These are phyloP conservation scores for Kwoniella europaea DNA, from an alignment of 768 basidiomycete genomes.

Conservation along the genomic window DNA sequence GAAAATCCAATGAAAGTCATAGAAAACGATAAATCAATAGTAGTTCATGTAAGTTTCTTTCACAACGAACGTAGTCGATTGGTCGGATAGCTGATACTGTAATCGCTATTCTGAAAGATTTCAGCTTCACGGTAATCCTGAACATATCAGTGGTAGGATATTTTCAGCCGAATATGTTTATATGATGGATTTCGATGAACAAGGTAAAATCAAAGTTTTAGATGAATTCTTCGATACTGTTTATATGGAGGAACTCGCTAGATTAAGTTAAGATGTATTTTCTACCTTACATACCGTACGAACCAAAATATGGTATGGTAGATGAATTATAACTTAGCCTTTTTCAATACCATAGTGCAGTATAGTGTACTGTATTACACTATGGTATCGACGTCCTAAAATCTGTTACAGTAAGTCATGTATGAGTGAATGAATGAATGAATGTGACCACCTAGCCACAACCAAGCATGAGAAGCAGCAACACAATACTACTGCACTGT, in stretches of 20 bases:
- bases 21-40: neutral
- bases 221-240: conserved; percentile 6
- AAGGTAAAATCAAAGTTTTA: neutral
- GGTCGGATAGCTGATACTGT: neutral
- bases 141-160: neutral
- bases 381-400: no score
- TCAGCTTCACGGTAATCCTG: neutral
- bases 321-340: no score
- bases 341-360: no score
- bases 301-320: no score
- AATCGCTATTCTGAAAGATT: neutral
- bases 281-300: no score
- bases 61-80: no score
- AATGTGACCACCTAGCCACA: no score
- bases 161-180: neutral
- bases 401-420: no score
- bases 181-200: conserved; percentile 4
- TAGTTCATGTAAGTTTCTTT: neutral
- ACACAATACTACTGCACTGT: no score
- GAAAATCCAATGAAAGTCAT: conserved; percentile 2
- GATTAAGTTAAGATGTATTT: neutral
- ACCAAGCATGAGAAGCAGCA: no score
- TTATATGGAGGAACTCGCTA: neutral
- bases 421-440: no score
- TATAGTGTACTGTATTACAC: no score